Percentiles rank a stretch among this genome's conserved stretches.
These are phyloP conservation scores for Aureobasidium zeae DNA, from an alignment of 2,329 filamentous ascomycete species.

Conservation along the genomic window DNA sequence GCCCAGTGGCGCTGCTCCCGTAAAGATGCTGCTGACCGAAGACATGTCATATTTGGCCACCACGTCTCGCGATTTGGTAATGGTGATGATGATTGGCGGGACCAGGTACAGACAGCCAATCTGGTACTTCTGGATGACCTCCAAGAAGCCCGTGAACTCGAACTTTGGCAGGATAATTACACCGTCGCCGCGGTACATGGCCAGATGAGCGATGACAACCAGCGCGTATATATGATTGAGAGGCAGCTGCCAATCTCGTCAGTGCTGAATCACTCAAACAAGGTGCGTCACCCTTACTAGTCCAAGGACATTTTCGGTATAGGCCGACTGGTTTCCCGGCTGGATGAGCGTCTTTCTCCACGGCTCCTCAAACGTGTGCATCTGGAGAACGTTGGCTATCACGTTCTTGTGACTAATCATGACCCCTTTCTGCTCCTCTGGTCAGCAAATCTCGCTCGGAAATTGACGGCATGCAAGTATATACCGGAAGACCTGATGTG, in stretches of 20 bases:
- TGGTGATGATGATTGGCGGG: constrained; percentile 70
- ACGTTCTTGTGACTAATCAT: constrained; percentile 75
- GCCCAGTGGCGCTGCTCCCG: constrained; percentile 69
- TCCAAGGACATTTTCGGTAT: constrained; percentile 51
- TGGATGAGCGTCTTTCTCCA: constrained; percentile 32
- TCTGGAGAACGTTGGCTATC: constrained; percentile 65
- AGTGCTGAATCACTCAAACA: neutral
- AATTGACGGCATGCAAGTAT: constrained; percentile 19
- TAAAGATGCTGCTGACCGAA: constrained; percentile 56
- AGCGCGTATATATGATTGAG: constrained; percentile 77
- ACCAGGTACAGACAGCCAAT: constrained; percentile 61
- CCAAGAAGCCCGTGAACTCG: constrained; percentile 56
- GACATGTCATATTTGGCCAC: constrained; percentile 62
- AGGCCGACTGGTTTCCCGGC: constrained; percentile 34
- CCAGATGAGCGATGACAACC: constrained; percentile 58
- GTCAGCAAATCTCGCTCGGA: constrained; percentile 5
- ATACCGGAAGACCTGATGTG: constrained; percentile 66
- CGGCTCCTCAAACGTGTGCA: constrained; percentile 42
- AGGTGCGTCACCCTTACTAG: constrained; percentile 31
- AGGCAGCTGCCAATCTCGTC: constrained; percentile 40
- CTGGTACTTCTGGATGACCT: constrained; percentile 57
- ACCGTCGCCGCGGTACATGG: constrained; percentile 62
- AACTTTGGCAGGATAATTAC: constrained; percentile 67
- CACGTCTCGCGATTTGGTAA: constrained; percentile 55
- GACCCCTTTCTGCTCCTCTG: constrained; percentile 57